These are phyloP conservation scores for Eragrostis nindensis DNA, from an alignment of 176 grass and related monocot species.

Conservation along the genomic window DNA sequence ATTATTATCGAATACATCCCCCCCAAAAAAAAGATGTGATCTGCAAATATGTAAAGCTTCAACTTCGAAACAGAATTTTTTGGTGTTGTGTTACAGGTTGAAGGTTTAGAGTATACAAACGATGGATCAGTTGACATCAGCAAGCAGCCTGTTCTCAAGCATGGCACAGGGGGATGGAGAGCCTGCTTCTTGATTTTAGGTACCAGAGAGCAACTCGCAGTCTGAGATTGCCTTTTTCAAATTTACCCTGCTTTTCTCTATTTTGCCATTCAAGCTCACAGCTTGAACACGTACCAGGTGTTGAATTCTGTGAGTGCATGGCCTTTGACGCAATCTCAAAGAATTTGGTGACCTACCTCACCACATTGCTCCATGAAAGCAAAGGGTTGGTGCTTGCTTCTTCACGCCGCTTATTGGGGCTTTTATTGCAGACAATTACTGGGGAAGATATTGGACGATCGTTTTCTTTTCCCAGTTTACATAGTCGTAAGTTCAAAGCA, in stretches of 20 bases:
- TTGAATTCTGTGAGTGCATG: conserved; percentile 31
- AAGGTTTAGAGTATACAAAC: too few species aligned
- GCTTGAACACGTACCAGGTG: background rate
- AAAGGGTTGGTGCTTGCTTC: conserved; percentile 33
- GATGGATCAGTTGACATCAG: too few species aligned
- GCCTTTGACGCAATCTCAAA: background rate
- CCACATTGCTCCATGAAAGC: conserved; percentile 30
- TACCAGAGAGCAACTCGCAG: background rate
- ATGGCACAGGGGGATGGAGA: conserved; percentile 38
- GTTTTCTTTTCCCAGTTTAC: conserved; percentile 1
- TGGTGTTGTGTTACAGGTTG: too few species aligned
- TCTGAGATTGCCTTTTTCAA: background rate
- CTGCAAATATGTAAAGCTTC: too few species aligned
- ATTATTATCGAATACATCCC: too few species aligned
- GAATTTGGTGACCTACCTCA: conserved; percentile 39
- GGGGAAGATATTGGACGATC: conserved; percentile 45
- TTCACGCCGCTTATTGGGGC: conserved; percentile 32
- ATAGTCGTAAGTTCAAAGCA: too few species aligned
- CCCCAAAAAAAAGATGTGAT: too few species aligned
- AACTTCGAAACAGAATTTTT: too few species aligned
- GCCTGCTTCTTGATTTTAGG: conserved; percentile 45
- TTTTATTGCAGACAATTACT: conserved; percentile 36
- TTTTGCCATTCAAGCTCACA: background rate
- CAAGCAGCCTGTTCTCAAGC: background rate
- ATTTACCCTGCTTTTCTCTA: background rate